A percentile compares a stretch with the other conserved stretches of the same genome.
These are phyloP conservation scores for Tulasnella calospora DNA, from an alignment of 768 basidiomycete species.

Conservation along the genomic window DNA sequence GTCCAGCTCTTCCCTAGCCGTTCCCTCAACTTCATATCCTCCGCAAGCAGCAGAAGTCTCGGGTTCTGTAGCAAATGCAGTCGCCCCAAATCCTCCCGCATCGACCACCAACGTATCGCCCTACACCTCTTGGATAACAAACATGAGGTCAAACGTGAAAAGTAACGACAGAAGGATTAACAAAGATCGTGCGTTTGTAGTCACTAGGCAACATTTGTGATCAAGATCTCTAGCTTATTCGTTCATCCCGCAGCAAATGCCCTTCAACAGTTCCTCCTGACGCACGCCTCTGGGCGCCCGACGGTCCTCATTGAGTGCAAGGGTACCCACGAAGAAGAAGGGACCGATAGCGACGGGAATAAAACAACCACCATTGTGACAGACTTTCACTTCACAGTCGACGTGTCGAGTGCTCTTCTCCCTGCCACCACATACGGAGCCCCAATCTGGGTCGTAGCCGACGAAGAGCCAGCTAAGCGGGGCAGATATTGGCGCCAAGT, in stretches of 20 bases:
- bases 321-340: slow-evolving; percentile 52
- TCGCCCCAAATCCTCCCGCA: not conserved
- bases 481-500: not conserved
- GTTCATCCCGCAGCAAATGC: slow-evolving; percentile 49
- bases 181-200: not conserved
- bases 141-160: not conserved
- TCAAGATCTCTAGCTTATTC: not conserved
- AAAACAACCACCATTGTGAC: not conserved
- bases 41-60: not conserved
- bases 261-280: slow-evolving; percentile 70
- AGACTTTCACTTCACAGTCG: not conserved
- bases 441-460: not conserved
- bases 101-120: not conserved
- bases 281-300: slow-evolving; percentile 48
- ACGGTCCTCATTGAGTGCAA: slow-evolving; percentile 45
- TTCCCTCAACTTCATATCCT: not conserved
- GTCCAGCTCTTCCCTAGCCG: not conserved
- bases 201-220: not conserved
- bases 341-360: not conserved
- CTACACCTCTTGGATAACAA: not conserved
- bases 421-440: not conserved
- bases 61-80: not conserved
- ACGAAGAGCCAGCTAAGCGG: not conserved
- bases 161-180: not conserved
- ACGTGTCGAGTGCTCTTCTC: not conserved